Conservation (phyloP, 208 protist genomes). For the Crithidia brevicula region DNA sequence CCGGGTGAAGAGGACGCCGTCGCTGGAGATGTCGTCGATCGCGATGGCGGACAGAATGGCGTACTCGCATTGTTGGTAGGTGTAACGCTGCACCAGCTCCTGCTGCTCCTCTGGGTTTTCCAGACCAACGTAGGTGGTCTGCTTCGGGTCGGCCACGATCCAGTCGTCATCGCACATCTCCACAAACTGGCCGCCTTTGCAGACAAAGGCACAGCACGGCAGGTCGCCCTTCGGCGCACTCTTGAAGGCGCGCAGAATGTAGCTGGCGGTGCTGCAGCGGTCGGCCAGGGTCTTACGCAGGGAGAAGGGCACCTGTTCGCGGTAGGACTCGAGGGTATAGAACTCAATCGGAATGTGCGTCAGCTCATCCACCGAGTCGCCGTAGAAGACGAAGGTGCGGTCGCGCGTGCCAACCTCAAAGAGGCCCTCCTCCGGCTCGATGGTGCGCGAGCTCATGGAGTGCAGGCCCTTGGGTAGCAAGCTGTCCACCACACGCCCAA, state of each 20-base stretch:
- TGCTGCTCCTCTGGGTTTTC: constrained; percentile 79
- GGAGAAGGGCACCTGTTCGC: constrained; percentile 87
- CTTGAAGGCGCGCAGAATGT: constrained; percentile 80
- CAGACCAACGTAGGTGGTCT: constrained; percentile 66
- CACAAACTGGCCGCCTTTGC: constrained; percentile 89
- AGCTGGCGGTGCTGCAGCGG: constrained; percentile 60
- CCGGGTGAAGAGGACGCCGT: constrained; percentile 90
- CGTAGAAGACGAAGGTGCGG: constrained; percentile 91
- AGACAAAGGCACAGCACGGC: constrained; percentile 84
- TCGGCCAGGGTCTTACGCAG: constrained; percentile 84
- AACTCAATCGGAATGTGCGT: constrained; percentile 93
- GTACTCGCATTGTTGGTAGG: constrained; percentile 92
- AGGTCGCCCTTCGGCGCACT: constrained; percentile 74
- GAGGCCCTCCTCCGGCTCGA: constrained; percentile 80
- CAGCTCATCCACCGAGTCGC: constrained; percentile 74
- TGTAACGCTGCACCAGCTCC: constrained; percentile 73
- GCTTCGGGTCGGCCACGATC: constrained; percentile 76
- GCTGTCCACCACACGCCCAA: constrained; percentile 90
- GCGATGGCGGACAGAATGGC: constrained; percentile 89
- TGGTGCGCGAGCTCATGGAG: constrained; percentile 84
- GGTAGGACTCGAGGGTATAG: constrained; percentile 93
- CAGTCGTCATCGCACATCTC: constrained; percentile 90
- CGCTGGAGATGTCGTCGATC: constrained; percentile 90
- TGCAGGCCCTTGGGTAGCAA: constrained; percentile 85
- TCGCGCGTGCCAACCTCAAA: constrained; percentile 44